Conservation (phyloP, 768 basidiomycete species). For the Russula foetens region DNA sequence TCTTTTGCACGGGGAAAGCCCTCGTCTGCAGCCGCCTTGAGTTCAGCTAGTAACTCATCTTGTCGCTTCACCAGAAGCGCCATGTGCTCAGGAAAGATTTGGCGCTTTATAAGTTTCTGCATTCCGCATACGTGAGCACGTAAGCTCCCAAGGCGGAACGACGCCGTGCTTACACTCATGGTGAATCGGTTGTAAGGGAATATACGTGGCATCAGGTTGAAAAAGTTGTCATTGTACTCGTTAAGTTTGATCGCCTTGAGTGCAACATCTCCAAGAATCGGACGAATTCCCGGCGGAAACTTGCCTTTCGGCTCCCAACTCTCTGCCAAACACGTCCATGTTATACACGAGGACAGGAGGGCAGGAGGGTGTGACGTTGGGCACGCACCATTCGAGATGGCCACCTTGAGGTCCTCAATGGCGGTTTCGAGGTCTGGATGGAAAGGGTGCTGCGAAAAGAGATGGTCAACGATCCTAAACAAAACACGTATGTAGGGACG, state of each 20-base stretch:
- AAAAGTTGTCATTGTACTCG: slow-evolving; percentile 90
- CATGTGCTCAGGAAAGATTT: slow-evolving; percentile 71
- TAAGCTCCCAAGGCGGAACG: background rate
- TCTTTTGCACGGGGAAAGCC: slow-evolving; percentile 64
- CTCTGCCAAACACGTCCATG: slow-evolving; percentile 35
- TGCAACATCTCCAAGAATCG: slow-evolving; percentile 60
- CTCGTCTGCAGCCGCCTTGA: slow-evolving; percentile 51
- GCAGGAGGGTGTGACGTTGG: background rate
- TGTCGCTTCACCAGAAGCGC: slow-evolving; percentile 59
- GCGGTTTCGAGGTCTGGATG: slow-evolving; percentile 58
- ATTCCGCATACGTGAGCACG: background rate
- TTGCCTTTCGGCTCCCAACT: slow-evolving; percentile 77
- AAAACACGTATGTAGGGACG: background rate
- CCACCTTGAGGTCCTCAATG: slow-evolving; percentile 50
- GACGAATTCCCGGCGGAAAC: slow-evolving; percentile 79
- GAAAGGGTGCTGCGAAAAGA: slow-evolving; percentile 46
- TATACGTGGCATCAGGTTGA: slow-evolving; percentile 74
- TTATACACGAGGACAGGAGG: background rate
- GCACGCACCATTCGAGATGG: slow-evolving; percentile 50
- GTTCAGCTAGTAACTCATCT: slow-evolving; percentile 55
- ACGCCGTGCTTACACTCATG: slow-evolving; percentile 57
- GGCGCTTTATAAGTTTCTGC: slow-evolving; percentile 89
- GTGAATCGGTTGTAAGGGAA: slow-evolving; percentile 97
- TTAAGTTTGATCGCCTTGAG: slow-evolving; percentile 72
- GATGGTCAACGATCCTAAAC: background rate